Conservation (phyloP, 768 basidiomycete species). For the Boletales sp. region DNA sequence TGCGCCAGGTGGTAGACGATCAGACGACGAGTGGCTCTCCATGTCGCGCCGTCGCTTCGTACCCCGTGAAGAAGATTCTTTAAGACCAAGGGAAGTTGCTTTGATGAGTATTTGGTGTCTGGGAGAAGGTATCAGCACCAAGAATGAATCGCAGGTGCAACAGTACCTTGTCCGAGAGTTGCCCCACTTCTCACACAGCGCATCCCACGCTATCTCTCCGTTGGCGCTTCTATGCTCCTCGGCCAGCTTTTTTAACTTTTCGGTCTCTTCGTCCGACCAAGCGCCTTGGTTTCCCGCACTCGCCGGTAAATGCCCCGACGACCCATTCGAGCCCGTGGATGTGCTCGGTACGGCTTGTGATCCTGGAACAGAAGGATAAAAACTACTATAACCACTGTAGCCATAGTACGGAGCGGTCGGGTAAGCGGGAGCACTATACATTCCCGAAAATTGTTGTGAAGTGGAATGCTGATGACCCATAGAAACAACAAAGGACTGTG, state of each 20-base stretch:
- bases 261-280: slow-evolving; percentile 78
- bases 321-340: slow-evolving; percentile 24
- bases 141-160: slow-evolving; percentile 1
- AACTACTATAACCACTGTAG: slow-evolving; percentile 39
- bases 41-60: slow-evolving; percentile 56
- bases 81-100: slow-evolving; percentile 73
- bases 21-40: slow-evolving; percentile 29
- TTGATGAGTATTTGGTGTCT: slow-evolving; percentile 85
- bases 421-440: slow-evolving; percentile 40
- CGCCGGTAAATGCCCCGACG: slow-evolving; percentile 14
- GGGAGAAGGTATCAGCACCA: slow-evolving; percentile 4
- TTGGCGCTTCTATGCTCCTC: slow-evolving; percentile 57
- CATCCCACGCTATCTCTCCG: slow-evolving; percentile 71
- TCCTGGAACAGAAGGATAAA: slow-evolving; percentile 27
- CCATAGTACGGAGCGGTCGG: slow-evolving; percentile 64
- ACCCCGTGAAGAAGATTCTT: slow-evolving; percentile 66
- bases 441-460: slow-evolving; percentile 41
- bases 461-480: slow-evolving; percentile 53
- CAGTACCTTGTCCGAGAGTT: slow-evolving; percentile 64
- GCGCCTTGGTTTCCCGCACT: slow-evolving; percentile 58
- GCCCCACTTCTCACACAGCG: slow-evolving; percentile 72
- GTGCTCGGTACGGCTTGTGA: slow-evolving; percentile 24
- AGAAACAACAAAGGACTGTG: slow-evolving; percentile 70
- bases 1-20: slow-evolving; percentile 21
- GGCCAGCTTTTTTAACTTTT: slow-evolving; percentile 61